phyloP scores from a whole-genome alignment of 305 asterid genomes.

The Petunia hybrid region DNA sequence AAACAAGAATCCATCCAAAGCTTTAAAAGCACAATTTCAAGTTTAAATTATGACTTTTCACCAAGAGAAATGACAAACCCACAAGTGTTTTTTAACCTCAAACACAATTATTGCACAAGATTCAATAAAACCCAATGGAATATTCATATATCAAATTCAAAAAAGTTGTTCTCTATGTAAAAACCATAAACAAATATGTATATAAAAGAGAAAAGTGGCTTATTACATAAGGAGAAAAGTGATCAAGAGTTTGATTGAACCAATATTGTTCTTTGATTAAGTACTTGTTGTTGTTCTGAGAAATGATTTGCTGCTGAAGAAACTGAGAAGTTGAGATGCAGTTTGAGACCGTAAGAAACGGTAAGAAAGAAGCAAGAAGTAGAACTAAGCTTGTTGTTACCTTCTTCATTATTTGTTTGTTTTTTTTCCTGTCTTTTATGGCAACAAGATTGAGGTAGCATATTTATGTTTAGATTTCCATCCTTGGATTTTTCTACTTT shows the following conservation, averaged over 20 bases:
- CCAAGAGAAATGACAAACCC: background rate
- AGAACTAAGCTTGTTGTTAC: too few species aligned
- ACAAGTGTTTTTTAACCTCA: background rate
- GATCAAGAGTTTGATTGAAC: constrained; percentile 92
- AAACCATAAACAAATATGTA: background rate
- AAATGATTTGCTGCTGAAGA: too few species aligned
- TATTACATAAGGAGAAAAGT: constrained; percentile 94
- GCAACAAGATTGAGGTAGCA: too few species aligned
- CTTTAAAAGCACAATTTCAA: constrained; percentile 1
- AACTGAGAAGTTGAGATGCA: too few species aligned
- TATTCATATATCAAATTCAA: background rate
- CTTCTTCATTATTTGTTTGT: too few species aligned
- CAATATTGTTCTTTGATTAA: constrained; percentile 71
- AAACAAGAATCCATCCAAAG: background rate
- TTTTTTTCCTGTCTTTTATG: too few species aligned
- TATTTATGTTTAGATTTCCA: too few species aligned
- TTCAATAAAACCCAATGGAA: background rate
- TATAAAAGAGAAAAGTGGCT: background rate
- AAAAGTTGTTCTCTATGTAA: background rate
- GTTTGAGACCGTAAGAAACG: too few species aligned
- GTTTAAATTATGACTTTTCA: background rate
- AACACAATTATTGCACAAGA: background rate
- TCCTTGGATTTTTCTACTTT: too few species aligned
- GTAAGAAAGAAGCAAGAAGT: too few species aligned
- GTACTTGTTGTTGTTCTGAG: too few species aligned